Evolutionary conservation across 2,329 filamentous ascomycete genomes (phyloP).

Genomic region (Ophiostoma pallidulum): DNA sequence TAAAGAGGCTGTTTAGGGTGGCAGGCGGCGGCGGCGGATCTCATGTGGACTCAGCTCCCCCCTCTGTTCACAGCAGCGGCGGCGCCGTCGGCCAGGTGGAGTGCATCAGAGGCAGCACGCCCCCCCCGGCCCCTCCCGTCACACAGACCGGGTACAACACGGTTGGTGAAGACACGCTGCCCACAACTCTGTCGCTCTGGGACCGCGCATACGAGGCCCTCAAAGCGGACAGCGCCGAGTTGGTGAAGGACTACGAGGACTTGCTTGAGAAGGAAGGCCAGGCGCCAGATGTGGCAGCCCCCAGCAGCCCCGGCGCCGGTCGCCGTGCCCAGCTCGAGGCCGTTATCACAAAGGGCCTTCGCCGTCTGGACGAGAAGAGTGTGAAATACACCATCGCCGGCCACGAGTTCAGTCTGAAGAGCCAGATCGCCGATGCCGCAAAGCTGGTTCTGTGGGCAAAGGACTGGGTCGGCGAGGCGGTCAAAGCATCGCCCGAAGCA

Average conservation of each 20-base stretch:
- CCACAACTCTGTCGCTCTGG: conserved; percentile 19
- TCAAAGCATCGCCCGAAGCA: conserved; percentile 24
- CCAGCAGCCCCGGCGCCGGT: background rate
- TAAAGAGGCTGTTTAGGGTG: no score
- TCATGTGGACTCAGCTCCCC: no score
- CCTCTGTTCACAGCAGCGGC: no score
- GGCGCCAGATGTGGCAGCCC: background rate
- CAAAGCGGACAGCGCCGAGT: conserved; percentile 10
- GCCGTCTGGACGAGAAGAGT: conserved; percentile 16
- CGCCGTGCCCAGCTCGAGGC: conserved; percentile 5
- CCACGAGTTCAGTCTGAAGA: conserved; percentile 15
- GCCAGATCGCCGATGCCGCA: conserved; percentile 20
- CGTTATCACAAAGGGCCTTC: conserved; percentile 16
- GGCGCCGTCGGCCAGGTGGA: no score
- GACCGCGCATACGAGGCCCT: conserved; percentile 22
- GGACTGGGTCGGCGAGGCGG: conserved; percentile 19
- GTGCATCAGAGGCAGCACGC: no score
- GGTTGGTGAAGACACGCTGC: no score
- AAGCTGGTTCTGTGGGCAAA: conserved; percentile 18
- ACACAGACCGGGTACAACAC: no score
- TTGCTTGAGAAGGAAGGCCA: conserved; percentile 13
- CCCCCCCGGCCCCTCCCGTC: no score
- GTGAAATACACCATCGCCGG: conserved; percentile 17
- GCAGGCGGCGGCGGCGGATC: no score
- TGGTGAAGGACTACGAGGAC: conserved; percentile 21